These are phyloP conservation scores for Camellia granthamiana DNA, from an alignment of 148 eudicot genomes.

Conservation along the genomic window DNA sequence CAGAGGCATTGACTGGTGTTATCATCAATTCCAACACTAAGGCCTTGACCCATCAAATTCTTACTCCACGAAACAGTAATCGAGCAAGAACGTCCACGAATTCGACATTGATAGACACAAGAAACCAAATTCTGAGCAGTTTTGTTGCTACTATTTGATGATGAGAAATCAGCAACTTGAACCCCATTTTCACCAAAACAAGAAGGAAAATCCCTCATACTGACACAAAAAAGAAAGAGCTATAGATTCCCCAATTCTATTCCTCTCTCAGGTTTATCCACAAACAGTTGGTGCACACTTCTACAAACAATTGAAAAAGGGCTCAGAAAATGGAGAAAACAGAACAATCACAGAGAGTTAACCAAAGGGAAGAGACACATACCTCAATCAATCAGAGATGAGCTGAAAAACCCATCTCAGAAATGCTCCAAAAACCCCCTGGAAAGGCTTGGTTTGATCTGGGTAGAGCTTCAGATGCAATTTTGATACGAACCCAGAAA, in stretches of 20 bases:
- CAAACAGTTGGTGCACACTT: conserved; percentile 36
- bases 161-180: conserved; percentile 62
- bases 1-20: conserved; percentile 44
- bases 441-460: conserved; percentile 8
- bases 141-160: conserved; percentile 36
- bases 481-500: conserved; percentile 15
- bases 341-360: neutral
- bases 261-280: conserved; percentile 26
- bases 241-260: neutral
- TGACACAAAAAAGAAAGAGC: conserved; percentile 4
- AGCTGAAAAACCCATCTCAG: conserved; percentile 22
- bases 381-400: conserved; percentile 25
- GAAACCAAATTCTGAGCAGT: conserved; percentile 52
- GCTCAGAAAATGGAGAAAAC: conserved; percentile 5
- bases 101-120: conserved; percentile 55
- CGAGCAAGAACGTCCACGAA: conserved; percentile 40
- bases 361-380: conserved; percentile 16
- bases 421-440: conserved; percentile 14
- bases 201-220: conserved; percentile 59
- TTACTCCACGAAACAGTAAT: conserved; percentile 57
- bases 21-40: conserved; percentile 62
- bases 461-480: conserved; percentile 15
- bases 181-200: conserved; percentile 66
- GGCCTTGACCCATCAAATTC: conserved; percentile 62
- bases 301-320: conserved; percentile 11